These are phyloP conservation scores for Fusarium annulatum DNA, from an alignment of 2,329 filamentous ascomycete genomes.

Conservation along the genomic window DNA sequence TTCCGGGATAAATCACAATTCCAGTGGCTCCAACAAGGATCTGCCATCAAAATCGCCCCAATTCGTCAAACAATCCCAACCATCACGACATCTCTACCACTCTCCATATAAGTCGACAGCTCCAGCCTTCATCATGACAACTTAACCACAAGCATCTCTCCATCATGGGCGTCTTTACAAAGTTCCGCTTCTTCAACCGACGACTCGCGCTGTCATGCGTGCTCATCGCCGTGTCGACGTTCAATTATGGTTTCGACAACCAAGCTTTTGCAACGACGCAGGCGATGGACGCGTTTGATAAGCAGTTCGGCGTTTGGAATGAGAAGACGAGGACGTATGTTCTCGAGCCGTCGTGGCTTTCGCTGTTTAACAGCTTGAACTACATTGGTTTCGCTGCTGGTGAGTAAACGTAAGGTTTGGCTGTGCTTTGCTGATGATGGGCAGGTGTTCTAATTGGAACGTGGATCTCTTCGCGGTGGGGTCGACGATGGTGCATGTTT, in stretches of 20 bases:
- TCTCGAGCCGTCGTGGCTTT: slow-evolving; percentile 48
- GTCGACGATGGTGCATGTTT: slow-evolving; percentile 47
- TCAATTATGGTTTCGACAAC: slow-evolving; percentile 56
- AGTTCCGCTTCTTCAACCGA: slow-evolving; percentile 42
- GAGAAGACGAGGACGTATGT: slow-evolving; percentile 37
- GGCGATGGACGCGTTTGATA: slow-evolving; percentile 51
- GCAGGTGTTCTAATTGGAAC: slow-evolving; percentile 40
- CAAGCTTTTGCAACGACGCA: slow-evolving; percentile 51
- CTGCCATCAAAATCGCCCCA: not conserved
- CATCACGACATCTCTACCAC: slow-evolving; percentile 28
- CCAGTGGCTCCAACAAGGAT: not conserved
- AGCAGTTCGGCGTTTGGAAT: slow-evolving; percentile 49
- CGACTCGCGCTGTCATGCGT: slow-evolving; percentile 28
- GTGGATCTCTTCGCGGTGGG: slow-evolving; percentile 40
- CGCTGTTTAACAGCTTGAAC: slow-evolving; percentile 51
- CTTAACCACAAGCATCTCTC: not conserved
- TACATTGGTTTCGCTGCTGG: slow-evolving; percentile 50
- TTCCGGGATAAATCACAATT: not conserved
- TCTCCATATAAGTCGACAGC: slow-evolving; percentile 6
- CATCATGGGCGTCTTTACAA: slow-evolving; percentile 35
- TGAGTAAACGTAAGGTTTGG: not conserved
- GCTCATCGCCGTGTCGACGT: slow-evolving; percentile 51
- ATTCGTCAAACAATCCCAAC: slow-evolving; percentile 30
- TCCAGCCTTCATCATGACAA: not conserved
- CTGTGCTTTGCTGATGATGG: not conserved